Evolutionary conservation across 768 basidiomycete genomes (phyloP).

Genomic region (Obba rivulosa): DNA sequence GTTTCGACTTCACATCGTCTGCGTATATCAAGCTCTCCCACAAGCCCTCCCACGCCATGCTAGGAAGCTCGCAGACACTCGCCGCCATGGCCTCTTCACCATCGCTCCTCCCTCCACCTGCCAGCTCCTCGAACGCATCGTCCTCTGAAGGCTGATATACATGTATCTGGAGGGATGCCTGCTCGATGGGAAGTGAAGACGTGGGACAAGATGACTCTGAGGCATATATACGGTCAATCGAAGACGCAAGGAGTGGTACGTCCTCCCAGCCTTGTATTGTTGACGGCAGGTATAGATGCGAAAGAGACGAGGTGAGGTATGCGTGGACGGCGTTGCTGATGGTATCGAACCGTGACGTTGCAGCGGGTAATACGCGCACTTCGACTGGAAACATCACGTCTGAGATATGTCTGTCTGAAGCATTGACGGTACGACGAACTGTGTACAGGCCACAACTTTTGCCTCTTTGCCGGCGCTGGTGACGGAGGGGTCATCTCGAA

Average conservation of each 20-base stretch:
- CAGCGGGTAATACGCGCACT: constrained; percentile 64
- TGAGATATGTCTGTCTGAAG: background rate
- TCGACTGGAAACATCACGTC: constrained; percentile 51
- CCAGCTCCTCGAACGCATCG: constrained; percentile 70
- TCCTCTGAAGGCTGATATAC: constrained; percentile 78
- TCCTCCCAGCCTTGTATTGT: constrained; percentile 76
- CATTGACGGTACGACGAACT: constrained; percentile 31
- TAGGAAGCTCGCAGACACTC: constrained; percentile 84
- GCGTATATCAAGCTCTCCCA: constrained; percentile 92
- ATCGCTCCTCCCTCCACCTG: constrained; percentile 47
- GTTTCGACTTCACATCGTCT: constrained; percentile 75
- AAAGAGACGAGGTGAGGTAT: constrained; percentile 51
- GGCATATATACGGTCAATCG: constrained; percentile 72
- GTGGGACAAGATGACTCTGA: constrained; percentile 62
- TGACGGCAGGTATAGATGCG: constrained; percentile 66
- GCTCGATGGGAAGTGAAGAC: constrained; percentile 45
- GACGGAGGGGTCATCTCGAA: constrained; percentile 20
- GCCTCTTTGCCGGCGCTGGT: background rate
- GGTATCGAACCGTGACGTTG: constrained; percentile 72
- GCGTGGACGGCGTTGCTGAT: constrained; percentile 59
- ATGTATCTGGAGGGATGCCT: constrained; percentile 72
- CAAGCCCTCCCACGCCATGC: constrained; percentile 77
- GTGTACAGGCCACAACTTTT: constrained; percentile 59
- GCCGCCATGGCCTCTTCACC: constrained; percentile 82
- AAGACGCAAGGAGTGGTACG: constrained; percentile 59